Conservation (phyloP, 73 alveolate genomes). For the Tetrahymena elliotti region DNA sequence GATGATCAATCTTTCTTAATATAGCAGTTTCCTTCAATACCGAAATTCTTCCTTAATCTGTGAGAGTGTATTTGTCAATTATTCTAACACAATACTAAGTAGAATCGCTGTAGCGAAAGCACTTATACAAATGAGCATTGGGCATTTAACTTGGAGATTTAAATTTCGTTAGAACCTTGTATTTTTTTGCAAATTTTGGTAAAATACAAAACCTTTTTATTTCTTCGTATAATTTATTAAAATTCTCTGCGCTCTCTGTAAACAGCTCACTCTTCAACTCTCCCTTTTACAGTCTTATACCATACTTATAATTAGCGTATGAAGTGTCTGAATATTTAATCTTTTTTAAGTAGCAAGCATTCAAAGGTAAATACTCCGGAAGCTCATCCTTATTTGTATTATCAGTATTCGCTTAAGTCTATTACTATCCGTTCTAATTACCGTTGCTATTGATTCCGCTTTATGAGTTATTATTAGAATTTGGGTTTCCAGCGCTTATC, state of each 20-base stretch:
- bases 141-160: conserved; percentile 10
- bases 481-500: not conserved
- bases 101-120: conserved; percentile 8
- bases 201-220: conserved; percentile 20
- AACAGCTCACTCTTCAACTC: conserved; percentile 16
- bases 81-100: conserved; percentile 14
- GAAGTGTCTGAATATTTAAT: conserved; percentile 28
- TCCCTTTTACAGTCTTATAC: conserved; percentile 10
- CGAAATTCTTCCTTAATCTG: not conserved
- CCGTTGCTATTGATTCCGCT: not conserved
- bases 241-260: conserved; percentile 13
- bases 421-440: not conserved
- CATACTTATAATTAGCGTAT: conserved; percentile 16
- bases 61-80: conserved; percentile 15
- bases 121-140: conserved; percentile 16
- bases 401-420: not conserved
- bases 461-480: not conserved
- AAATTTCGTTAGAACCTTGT: conserved; percentile 15
- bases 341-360: conserved; percentile 25
- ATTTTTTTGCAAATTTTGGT: conserved; percentile 29
- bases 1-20: conserved; percentile 15
- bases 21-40: conserved; percentile 14
- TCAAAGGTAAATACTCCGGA: not conserved
- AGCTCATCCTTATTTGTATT: not conserved
- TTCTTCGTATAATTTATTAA: conserved; percentile 10